Percentiles rank a stretch among this genome's conserved stretches.
phyloP scores from a whole-genome alignment of 495 filamentous ascomycete species.

The Clohesyomyces aquaticus region DNA sequence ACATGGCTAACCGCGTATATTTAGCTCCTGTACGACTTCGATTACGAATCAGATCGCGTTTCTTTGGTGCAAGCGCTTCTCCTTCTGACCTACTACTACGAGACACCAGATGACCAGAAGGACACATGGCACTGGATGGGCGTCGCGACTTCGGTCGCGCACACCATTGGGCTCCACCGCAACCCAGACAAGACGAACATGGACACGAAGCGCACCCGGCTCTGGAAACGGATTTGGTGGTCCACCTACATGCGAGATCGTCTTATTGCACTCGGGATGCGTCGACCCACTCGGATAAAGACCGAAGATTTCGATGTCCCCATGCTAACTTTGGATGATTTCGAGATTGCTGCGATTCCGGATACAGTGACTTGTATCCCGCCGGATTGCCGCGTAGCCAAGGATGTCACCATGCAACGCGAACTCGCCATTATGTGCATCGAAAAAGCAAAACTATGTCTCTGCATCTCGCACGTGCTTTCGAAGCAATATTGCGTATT shows the following conservation, averaged over 20 bases:
- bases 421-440: constrained; percentile 85
- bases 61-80: constrained; percentile 81
- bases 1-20: constrained; percentile 26
- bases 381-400: constrained; percentile 65
- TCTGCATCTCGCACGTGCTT: constrained; percentile 81
- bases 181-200: constrained; percentile 77
- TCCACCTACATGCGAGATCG: constrained; percentile 90
- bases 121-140: constrained; percentile 50
- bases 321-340: constrained; percentile 81
- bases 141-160: constrained; percentile 43
- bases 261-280: constrained; percentile 85
- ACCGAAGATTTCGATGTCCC: constrained; percentile 87
- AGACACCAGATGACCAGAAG: constrained; percentile 47
- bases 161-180: constrained; percentile 46
- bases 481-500: constrained; percentile 87
- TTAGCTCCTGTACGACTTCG: constrained; percentile 77
- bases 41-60: constrained; percentile 81
- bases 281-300: constrained; percentile 85
- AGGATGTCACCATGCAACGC: constrained; percentile 67
- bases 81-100: constrained; percentile 66
- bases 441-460: constrained; percentile 85
- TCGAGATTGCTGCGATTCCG: constrained; percentile 71
- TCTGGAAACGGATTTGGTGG: constrained; percentile 96
- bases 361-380: constrained; percentile 65
- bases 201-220: constrained; percentile 66